Evolutionary conservation across 1,284 basidiomycete species (phyloP).

Genomic region (Coriolopsis trogii): DNA sequence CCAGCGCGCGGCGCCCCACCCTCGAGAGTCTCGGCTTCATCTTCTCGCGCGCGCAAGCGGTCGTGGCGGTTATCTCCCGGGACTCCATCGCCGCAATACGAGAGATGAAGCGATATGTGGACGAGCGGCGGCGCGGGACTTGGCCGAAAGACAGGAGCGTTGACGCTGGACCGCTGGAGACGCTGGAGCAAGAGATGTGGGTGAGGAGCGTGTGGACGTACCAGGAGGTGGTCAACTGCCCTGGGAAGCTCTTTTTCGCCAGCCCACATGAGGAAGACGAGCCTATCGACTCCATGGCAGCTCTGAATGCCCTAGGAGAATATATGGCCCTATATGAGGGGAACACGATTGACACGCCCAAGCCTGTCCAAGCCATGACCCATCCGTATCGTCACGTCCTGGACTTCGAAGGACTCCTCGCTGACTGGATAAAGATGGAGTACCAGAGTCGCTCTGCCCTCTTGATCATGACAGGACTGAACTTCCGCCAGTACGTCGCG

Average conservation of each 20-base stretch:
- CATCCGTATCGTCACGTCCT: slow-evolving; percentile 16
- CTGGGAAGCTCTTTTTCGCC: slow-evolving; percentile 10
- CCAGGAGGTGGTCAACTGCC: slow-evolving; percentile 27
- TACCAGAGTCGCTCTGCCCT: slow-evolving; percentile 22
- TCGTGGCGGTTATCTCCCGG: slow-evolving; percentile 22
- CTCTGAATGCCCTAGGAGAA: slow-evolving; percentile 16
- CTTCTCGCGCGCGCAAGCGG: slow-evolving; percentile 18
- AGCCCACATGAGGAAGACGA: background rate
- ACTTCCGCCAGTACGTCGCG: slow-evolving; percentile 10
- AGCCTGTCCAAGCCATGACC: background rate
- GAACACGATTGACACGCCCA: background rate
- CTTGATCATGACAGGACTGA: slow-evolving; percentile 21
- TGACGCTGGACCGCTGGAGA: slow-evolving; percentile 13
- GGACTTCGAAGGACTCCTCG: slow-evolving; percentile 23
- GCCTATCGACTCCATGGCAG: slow-evolving; percentile 5
- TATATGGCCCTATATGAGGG: slow-evolving; percentile 12
- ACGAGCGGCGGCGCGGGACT: background rate
- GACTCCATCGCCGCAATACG: slow-evolving; percentile 19
- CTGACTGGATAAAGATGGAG: slow-evolving; percentile 14
- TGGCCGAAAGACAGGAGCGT: background rate
- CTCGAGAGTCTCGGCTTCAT: slow-evolving; percentile 28
- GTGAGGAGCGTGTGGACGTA: slow-evolving; percentile 30
- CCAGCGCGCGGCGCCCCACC: slow-evolving; percentile 17
- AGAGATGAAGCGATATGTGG: slow-evolving; percentile 12
- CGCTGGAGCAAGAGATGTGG: slow-evolving; percentile 26